phyloP scores from a whole-genome alignment of 2,329 filamentous ascomycete species.

The Epichloe uncinata region DNA sequence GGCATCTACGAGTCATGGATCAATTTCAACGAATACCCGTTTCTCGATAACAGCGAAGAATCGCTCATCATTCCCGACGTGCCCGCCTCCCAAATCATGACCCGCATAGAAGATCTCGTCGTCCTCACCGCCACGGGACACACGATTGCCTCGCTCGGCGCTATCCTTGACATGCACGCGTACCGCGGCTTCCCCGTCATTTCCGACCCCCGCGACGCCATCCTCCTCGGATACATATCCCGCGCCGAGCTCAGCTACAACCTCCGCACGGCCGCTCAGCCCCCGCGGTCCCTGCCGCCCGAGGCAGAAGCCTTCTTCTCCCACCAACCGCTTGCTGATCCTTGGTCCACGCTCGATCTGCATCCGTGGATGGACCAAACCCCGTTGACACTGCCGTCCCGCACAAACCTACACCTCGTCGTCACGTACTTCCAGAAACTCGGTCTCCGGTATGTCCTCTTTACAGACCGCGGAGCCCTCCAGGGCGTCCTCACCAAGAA shows the following conservation, averaged over 20 bases:
- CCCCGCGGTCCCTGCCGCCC: constrained; percentile 48
- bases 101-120: constrained; percentile 76
- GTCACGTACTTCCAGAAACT: constrained; percentile 91
- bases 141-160: constrained; percentile 63
- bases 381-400: constrained; percentile 73
- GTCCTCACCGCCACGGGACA: constrained; percentile 79
- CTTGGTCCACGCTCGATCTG: constrained; percentile 66
- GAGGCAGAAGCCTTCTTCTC: constrained; percentile 75
- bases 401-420: constrained; percentile 67
- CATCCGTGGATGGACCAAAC: constrained; percentile 99
- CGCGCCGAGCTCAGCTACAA: constrained; percentile 81
- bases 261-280: constrained; percentile 39
- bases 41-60: constrained; percentile 80
- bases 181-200: constrained; percentile 91
- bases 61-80: constrained; percentile 65
- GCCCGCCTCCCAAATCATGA: constrained; percentile 82
- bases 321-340: constrained; percentile 70
- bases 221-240: constrained; percentile 86
- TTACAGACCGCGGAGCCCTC: constrained; percentile 67
- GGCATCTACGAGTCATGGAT: constrained; percentile 99
- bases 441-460: constrained; percentile 79
- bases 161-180: constrained; percentile 57
- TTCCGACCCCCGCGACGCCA: constrained; percentile 58
- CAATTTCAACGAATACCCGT: constrained; percentile 87
- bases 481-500: constrained; percentile 91